phyloP scores from a whole-genome alignment of 805 yeast species.

The Candida insectorum region DNA sequence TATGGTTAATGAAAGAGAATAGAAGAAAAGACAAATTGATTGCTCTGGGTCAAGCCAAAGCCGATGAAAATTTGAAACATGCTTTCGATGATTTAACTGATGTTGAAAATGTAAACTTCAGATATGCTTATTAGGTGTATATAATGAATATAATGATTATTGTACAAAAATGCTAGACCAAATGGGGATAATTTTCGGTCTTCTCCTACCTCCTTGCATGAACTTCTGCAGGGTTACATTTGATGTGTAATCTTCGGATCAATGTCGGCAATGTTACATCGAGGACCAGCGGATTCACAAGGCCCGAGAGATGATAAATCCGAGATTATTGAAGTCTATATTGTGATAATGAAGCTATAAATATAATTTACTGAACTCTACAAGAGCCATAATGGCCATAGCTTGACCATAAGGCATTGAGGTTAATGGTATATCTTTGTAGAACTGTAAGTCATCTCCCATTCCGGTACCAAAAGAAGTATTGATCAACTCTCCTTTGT shows the following conservation, averaged over 20 bases:
- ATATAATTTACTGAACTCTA: constrained; percentile 22
- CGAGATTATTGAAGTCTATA: too few relatives aligned
- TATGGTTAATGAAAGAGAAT: constrained; percentile 49
- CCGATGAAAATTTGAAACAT: constrained; percentile 26
- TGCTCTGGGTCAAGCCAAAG: constrained; percentile 14
- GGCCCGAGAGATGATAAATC: too few relatives aligned
- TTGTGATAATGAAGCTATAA: too few relatives aligned
- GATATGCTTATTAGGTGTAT: constrained; percentile 42
- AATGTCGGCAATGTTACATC: too few relatives aligned
- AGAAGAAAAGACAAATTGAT: constrained; percentile 40
- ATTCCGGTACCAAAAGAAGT: constrained; percentile 37
- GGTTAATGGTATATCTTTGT: constrained; percentile 31
- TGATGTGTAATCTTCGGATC: too few relatives aligned
- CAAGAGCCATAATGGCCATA: constrained; percentile 34
- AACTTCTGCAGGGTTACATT: too few relatives aligned
- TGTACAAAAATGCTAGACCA: too few relatives aligned
- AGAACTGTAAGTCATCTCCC: constrained; percentile 29
- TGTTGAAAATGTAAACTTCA: constrained; percentile 52
- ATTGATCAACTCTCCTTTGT: constrained; percentile 27
- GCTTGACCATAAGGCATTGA: constrained; percentile 36
- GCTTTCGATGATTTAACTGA: constrained; percentile 60
- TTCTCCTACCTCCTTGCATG: too few relatives aligned
- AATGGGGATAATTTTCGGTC: too few relatives aligned
- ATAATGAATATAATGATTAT: too few relatives aligned
- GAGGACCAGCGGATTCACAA: too few relatives aligned